Conservation (phyloP, 352 stramenopile genomes). For the Globisporangium cylindrosporum region DNA sequence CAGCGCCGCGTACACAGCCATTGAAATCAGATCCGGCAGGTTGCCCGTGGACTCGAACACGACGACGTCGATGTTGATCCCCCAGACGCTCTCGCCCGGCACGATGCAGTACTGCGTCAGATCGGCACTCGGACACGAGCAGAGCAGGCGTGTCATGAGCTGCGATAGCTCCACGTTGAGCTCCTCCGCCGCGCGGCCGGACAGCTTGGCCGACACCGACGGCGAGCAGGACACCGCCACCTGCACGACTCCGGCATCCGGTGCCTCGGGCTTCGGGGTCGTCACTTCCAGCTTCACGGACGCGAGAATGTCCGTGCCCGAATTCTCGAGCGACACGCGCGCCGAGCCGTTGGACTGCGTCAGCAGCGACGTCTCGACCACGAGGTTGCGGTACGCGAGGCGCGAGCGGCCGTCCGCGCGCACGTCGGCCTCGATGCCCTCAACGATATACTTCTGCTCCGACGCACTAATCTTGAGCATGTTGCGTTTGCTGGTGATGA, state of each 20-base stretch:
- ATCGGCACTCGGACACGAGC: constrained; percentile 46
- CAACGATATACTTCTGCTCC: constrained; percentile 70
- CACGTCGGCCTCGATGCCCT: constrained; percentile 68
- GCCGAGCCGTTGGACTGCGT: constrained; percentile 78
- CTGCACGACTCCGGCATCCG: constrained; percentile 49
- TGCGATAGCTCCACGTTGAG: constrained; percentile 79
- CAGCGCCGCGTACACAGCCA: constrained; percentile 78
- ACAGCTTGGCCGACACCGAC: constrained; percentile 72
- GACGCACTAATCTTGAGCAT: constrained; percentile 80
- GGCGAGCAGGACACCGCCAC: constrained; percentile 61
- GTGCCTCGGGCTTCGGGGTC: constrained; percentile 40
- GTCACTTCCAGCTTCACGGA: constrained; percentile 77
- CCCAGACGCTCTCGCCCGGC: constrained; percentile 70
- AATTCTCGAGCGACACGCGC: constrained; percentile 59
- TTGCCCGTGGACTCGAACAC: constrained; percentile 81
- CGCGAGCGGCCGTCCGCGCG: constrained; percentile 65
- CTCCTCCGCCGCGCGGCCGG: constrained; percentile 66
- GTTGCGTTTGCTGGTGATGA: neutral
- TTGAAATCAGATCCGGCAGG: constrained; percentile 69
- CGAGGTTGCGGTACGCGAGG: constrained; percentile 57
- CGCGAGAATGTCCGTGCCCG: constrained; percentile 70
- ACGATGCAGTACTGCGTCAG: constrained; percentile 66
- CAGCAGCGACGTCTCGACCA: constrained; percentile 68
- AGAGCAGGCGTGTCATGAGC: constrained; percentile 68
- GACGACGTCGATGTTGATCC: constrained; percentile 69